Conservation (phyloP, 805 yeast genomes). For the Sungouiella thailandica region DNA sequence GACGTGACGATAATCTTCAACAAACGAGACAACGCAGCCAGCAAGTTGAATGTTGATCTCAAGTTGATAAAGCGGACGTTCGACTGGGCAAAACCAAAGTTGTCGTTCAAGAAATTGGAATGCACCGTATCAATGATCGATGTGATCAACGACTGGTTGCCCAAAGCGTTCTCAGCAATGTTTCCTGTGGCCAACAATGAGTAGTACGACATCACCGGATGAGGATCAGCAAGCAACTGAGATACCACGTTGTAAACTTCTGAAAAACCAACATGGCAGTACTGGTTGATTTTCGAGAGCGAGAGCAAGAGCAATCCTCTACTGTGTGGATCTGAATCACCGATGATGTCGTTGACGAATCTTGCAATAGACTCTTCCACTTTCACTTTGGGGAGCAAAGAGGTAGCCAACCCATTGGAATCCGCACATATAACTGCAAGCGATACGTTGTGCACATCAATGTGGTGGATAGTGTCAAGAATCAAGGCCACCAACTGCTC, state of each 20-base stretch:
- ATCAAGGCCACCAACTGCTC: slow-evolving; percentile 39
- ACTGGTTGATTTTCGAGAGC: slow-evolving; percentile 25
- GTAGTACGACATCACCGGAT: slow-evolving; percentile 77
- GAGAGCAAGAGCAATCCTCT: slow-evolving; percentile 41
- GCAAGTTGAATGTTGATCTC: slow-evolving; percentile 27
- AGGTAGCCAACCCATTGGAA: slow-evolving; percentile 48
- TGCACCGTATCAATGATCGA: slow-evolving; percentile 30
- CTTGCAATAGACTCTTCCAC: slow-evolving; percentile 23
- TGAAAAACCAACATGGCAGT: slow-evolving; percentile 24
- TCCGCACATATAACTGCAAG: slow-evolving; percentile 49
- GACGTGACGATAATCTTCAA: slow-evolving; percentile 29
- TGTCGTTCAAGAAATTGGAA: slow-evolving; percentile 30
- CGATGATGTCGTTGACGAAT: slow-evolving; percentile 57
- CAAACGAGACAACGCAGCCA: slow-evolving; percentile 19
- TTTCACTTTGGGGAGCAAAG: slow-evolving; percentile 16
- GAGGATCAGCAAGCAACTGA: slow-evolving; percentile 70
- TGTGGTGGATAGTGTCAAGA: slow-evolving; percentile 45
- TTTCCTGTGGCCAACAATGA: slow-evolving; percentile 56
- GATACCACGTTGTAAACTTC: slow-evolving; percentile 52
- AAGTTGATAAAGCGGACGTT: slow-evolving; percentile 31
- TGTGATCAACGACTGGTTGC: slow-evolving; percentile 40
- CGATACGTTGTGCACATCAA: slow-evolving; percentile 35
- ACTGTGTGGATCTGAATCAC: slow-evolving; percentile 56
- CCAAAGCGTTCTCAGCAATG: slow-evolving; percentile 51
- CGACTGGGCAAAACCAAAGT: slow-evolving; percentile 32